Base-by-base conservation (phyloP, 345 rosid genomes). In the Trapa incisa region DNA sequence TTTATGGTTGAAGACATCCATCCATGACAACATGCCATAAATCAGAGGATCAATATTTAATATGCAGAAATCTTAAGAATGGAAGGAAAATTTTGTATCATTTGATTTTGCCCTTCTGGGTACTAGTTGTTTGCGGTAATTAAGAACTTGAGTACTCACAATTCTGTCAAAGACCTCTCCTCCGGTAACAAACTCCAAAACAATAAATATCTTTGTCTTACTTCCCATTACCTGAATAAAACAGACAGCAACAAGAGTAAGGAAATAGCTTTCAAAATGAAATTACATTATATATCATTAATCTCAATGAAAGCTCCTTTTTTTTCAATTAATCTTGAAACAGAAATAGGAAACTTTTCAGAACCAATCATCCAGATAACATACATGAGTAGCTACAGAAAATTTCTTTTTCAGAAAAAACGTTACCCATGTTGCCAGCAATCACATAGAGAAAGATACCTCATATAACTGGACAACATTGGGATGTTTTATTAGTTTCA, bases 401-500 rank as follows among this genome's bases (percentile, higher is more conserved):
- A 45, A 45, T 45, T 45, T 45, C 48, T 45, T 7, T 45, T 7
- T 1, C 5, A 45, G 2, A 45, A 45, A 45, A 35, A 32, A 35
- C 38, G 33, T 32, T 29, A 1, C 63, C 32, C 63, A 32, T 58
- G 13, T 58, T 35, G 37, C 38, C 10, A 5, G 4, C 29, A 7
- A 4, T 0, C 17, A 50, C 22, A 60, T 4, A 45, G 48, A 45
- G 12, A 45, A 13, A 11, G 48, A 45, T 11, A 45, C 96, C 99
- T 94, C 99, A 12, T 79, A 79, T 66, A 91, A 70, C 61, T 65
- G 89, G 74, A 94, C 96, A 74, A 94, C 97, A 78, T 91, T 82
- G 11, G 99, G 99, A 84, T 94, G 99, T 75, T 91, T 87, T 72
- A 94, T 76, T 75, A 86, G 79, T 84, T 91, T 94, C 99, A 94